These are phyloP conservation scores for Suhomyces prunicola DNA, from an alignment of 805 yeast genomes.

Conservation along the genomic window DNA sequence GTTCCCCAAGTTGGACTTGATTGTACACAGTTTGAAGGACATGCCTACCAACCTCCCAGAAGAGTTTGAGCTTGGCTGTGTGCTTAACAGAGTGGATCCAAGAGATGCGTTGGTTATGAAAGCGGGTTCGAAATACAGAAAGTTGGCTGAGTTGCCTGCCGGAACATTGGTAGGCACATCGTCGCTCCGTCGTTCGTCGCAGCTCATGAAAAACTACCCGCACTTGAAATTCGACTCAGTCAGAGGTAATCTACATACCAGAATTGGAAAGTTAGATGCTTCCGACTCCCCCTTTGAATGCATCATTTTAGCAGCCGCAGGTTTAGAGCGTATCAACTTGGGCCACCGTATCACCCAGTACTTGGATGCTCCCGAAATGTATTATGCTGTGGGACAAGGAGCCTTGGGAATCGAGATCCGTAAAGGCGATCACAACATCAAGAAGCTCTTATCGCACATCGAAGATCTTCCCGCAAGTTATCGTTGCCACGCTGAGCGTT, in stretches of 20 bases:
- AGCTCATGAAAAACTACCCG: slow-evolving; percentile 76
- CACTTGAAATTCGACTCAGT: slow-evolving; percentile 74
- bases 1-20: slow-evolving; percentile 72
- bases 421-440: slow-evolving; percentile 58
- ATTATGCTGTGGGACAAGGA: slow-evolving; percentile 98
- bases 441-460: slow-evolving; percentile 57
- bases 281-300: slow-evolving; percentile 63
- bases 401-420: slow-evolving; percentile 92
- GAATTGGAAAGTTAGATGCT: slow-evolving; percentile 77
- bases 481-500: slow-evolving; percentile 84
- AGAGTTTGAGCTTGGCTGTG: slow-evolving; percentile 85
- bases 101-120: slow-evolving; percentile 87
- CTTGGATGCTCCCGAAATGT: slow-evolving; percentile 76
- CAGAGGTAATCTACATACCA: slow-evolving; percentile 76
- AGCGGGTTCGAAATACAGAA: slow-evolving; percentile 56
- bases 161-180: slow-evolving; percentile 93
- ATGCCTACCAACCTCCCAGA: slow-evolving; percentile 89
- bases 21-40: slow-evolving; percentile 93
- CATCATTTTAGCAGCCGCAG: slow-evolving; percentile 89
- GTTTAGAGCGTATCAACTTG: slow-evolving; percentile 70
- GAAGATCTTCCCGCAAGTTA: slow-evolving; percentile 64
- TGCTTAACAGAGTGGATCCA: slow-evolving; percentile 85
- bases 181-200: slow-evolving; percentile 91
- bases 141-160: slow-evolving; percentile 70
- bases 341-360: slow-evolving; percentile 71